Conservation (phyloP, 2,329 filamentous ascomycete genomes). For the Echinosphaeria canescens region DNA sequence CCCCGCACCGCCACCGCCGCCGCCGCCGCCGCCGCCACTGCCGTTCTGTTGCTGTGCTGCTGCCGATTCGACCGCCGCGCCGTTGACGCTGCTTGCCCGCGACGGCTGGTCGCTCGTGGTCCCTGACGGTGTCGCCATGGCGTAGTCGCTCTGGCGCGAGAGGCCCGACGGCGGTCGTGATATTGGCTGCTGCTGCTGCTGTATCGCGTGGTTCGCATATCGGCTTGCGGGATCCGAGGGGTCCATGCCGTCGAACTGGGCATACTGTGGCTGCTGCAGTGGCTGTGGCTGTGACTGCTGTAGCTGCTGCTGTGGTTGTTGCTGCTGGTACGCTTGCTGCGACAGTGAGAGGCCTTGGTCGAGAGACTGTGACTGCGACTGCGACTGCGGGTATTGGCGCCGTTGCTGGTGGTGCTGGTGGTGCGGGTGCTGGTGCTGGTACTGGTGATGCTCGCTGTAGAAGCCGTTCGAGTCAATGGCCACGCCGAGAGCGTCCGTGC, state of each 20-base stretch:
- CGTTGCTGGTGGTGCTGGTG: too few relatives aligned
- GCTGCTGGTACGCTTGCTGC: too few relatives aligned
- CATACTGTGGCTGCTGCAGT: too few relatives aligned
- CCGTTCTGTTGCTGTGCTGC: background rate
- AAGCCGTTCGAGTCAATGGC: too few relatives aligned
- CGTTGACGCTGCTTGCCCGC: constrained; percentile 14
- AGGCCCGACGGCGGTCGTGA: constrained; percentile 33
- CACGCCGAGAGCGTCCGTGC: too few relatives aligned
- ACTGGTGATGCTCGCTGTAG: too few relatives aligned
- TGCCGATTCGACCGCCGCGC: constrained; percentile 10
- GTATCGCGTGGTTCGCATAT: constrained; percentile 23
- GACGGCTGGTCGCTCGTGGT: constrained; percentile 23
- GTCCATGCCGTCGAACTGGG: constrained; percentile 9
- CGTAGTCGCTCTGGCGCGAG: constrained; percentile 18
- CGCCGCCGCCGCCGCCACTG: background rate
- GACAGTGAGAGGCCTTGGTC: constrained; percentile 25
- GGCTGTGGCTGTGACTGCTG: too few relatives aligned
- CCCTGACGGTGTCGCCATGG: too few relatives aligned
- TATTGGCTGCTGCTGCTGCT: constrained; percentile 16
- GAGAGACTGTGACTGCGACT: constrained; percentile 21
- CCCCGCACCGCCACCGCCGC: constrained; percentile 13
- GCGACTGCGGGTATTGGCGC: too few relatives aligned
- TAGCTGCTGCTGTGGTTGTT: too few relatives aligned
- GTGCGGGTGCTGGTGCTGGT: too few relatives aligned
- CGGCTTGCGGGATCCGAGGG: constrained; percentile 18